These are phyloP conservation scores for Verticillium longisporum DNA, from an alignment of 2,329 filamentous ascomycete genomes.

Conservation along the genomic window DNA sequence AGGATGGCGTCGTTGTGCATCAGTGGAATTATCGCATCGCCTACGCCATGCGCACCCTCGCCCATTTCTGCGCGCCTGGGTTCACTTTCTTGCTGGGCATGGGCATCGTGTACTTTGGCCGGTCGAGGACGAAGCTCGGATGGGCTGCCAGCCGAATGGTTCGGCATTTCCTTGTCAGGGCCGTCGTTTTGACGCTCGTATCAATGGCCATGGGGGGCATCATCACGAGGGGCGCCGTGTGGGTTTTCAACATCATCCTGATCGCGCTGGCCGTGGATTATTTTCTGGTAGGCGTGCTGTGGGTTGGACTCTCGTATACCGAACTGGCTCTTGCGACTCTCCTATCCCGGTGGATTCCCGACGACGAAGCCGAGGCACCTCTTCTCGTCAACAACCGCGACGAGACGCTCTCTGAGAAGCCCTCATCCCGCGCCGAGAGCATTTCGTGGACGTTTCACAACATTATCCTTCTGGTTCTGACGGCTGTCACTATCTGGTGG, in stretches of 20 bases:
- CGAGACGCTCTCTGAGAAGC: slow-evolving; percentile 1
- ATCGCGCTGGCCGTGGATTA: slow-evolving; percentile 39
- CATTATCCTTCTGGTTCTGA: slow-evolving; percentile 22
- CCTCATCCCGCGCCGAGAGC: slow-evolving; percentile 4
- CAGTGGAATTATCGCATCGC: slow-evolving; percentile 29
- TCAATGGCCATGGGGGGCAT: slow-evolving; percentile 22
- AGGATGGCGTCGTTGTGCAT: slow-evolving; percentile 24
- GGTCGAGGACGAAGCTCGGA: slow-evolving; percentile 30
- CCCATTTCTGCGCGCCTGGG: slow-evolving; percentile 37
- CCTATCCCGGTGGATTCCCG: slow-evolving; percentile 10
- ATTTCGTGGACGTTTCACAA: slow-evolving; percentile 36
- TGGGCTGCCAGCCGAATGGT: slow-evolving; percentile 28
- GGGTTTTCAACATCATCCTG: slow-evolving; percentile 35
- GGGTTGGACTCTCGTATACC: slow-evolving; percentile 26
- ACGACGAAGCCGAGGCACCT: slow-evolving; percentile 18
- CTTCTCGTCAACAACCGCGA: slow-evolving; percentile 14
- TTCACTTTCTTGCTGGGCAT: slow-evolving; percentile 39
- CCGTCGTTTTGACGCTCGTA: slow-evolving; percentile 26
- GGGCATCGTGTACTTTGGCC: slow-evolving; percentile 36
- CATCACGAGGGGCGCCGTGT: slow-evolving; percentile 24
- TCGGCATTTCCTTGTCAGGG: slow-evolving; percentile 30
- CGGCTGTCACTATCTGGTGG: slow-evolving; percentile 34
- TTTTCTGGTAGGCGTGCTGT: slow-evolving; percentile 33
- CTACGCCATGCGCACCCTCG: slow-evolving; percentile 31
- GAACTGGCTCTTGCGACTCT: slow-evolving; percentile 23